Conservation (phyloP, 331 rosid genomes). For the Ulmus americana region DNA sequence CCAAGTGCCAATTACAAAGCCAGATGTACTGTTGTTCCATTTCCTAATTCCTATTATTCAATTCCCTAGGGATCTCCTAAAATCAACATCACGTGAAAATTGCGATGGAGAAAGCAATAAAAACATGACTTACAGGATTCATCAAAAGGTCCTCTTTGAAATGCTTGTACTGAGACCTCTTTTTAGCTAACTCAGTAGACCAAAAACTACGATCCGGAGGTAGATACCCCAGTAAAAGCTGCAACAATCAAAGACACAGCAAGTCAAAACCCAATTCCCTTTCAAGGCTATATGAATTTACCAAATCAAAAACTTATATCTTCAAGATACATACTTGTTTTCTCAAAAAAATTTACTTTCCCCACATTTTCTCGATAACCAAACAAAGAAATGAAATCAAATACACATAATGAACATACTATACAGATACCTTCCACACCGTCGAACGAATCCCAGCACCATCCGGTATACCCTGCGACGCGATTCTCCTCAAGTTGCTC, state of each 20-base stretch:
- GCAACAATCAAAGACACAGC: conserved; percentile 19
- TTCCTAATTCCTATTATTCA: not conserved
- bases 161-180: conserved; percentile 85
- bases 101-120: not conserved
- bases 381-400: not conserved
- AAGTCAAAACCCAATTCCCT: conserved; percentile 22
- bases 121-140: conserved; percentile 82
- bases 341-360: not conserved
- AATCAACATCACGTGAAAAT: not conserved
- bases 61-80: not conserved
- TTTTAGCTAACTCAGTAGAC: conserved; percentile 76
- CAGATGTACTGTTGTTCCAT: not conserved
- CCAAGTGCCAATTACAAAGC: not conserved
- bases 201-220: conserved; percentile 77
- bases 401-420: not conserved
- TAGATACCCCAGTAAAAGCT: conserved; percentile 89
- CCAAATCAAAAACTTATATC: not conserved
- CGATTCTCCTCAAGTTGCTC: conserved; percentile 55
- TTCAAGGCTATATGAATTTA: not conserved
- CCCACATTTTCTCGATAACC: conserved; percentile 3
- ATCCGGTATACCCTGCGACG: conserved; percentile 86
- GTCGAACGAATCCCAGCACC: conserved; percentile 82
- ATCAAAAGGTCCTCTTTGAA: conserved; percentile 81
- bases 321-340: not conserved
- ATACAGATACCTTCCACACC: conserved; percentile 68